Evolutionary conservation across 2,329 filamentous ascomycete species (phyloP).

Genomic region (Rutstroemia sp.): DNA sequence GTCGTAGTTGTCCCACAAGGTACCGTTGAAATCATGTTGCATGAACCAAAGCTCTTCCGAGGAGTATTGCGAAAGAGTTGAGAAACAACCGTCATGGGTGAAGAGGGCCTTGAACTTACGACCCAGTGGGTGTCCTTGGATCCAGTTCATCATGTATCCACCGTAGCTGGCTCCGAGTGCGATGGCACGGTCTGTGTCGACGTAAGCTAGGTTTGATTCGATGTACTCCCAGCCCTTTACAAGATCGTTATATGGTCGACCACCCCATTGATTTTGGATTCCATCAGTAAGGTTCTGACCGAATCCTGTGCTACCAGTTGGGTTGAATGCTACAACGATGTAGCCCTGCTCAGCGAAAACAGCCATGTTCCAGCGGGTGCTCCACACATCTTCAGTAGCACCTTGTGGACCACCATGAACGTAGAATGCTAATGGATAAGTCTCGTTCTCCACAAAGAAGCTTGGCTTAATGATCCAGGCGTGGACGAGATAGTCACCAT

Average conservation of each 20-base stretch:
- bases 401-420: slow-evolving; percentile 78
- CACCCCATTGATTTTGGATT: slow-evolving; percentile 38
- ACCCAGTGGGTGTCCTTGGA: slow-evolving; percentile 74
- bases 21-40: slow-evolving; percentile 55
- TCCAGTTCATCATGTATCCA: slow-evolving; percentile 78
- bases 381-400: slow-evolving; percentile 69
- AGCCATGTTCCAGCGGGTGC: slow-evolving; percentile 74
- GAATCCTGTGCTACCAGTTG: slow-evolving; percentile 69
- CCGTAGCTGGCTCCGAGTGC: slow-evolving; percentile 66
- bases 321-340: slow-evolving; percentile 69
- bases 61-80: slow-evolving; percentile 39
- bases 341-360: slow-evolving; percentile 82
- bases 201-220: slow-evolving; percentile 51
- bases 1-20: slow-evolving; percentile 50
- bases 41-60: slow-evolving; percentile 61
- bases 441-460: slow-evolving; percentile 57
- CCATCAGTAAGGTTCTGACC: slow-evolving; percentile 62
- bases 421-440: slow-evolving; percentile 67
- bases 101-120: slow-evolving; percentile 64
- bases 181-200: slow-evolving; percentile 60
- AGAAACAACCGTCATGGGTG: slow-evolving; percentile 8
- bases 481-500: slow-evolving; percentile 19
- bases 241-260: slow-evolving; percentile 66
- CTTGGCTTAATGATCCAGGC: slow-evolving; percentile 19
- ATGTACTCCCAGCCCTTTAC: slow-evolving; percentile 69